Percentiles rank a stretch among this genome's conserved stretches.
phyloP scores from a whole-genome alignment of 2,329 filamentous ascomycete genomes.

The Pseudocercospora fuligena region DNA sequence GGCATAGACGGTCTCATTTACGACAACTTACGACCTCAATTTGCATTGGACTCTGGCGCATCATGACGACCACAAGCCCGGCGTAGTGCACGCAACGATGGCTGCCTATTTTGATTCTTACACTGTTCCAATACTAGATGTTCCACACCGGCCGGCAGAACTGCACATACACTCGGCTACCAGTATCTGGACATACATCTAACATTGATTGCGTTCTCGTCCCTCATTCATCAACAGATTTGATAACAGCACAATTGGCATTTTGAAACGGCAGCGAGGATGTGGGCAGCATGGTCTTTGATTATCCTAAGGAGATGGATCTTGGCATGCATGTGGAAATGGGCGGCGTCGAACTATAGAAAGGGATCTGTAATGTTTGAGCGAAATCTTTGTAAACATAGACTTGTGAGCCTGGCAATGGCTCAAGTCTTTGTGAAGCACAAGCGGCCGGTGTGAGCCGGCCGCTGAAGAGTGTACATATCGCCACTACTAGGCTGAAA shows the following conservation, averaged over 20 bases:
- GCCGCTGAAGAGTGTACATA: not conserved
- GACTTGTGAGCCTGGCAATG: not conserved
- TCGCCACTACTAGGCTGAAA: not conserved
- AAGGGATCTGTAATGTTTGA: conserved; percentile 7
- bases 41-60: conserved; percentile 12
- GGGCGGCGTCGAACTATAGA: conserved; percentile 3
- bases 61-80: conserved; percentile 11
- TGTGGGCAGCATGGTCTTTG: not conserved
- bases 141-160: not conserved
- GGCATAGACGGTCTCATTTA: conserved; percentile 24
- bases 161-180: conserved; percentile 11
- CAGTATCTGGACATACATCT: conserved; percentile 8
- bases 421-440: conserved; percentile 2
- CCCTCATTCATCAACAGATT: conserved; percentile 11
- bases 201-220: conserved; percentile 10
- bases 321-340: conserved; percentile 2
- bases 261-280: not conserved
- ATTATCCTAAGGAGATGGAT: not conserved
- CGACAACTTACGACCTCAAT: conserved; percentile 15
- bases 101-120: conserved; percentile 13
- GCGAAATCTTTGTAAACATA: conserved; percentile 5
- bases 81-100: conserved; percentile 14
- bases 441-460: not conserved
- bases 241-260: conserved; percentile 4
- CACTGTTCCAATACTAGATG: conserved; percentile 6